Evolutionary conservation across 192 early-diverging fungal genomes (phyloP).

Genomic region (Backusella australiensis): DNA sequence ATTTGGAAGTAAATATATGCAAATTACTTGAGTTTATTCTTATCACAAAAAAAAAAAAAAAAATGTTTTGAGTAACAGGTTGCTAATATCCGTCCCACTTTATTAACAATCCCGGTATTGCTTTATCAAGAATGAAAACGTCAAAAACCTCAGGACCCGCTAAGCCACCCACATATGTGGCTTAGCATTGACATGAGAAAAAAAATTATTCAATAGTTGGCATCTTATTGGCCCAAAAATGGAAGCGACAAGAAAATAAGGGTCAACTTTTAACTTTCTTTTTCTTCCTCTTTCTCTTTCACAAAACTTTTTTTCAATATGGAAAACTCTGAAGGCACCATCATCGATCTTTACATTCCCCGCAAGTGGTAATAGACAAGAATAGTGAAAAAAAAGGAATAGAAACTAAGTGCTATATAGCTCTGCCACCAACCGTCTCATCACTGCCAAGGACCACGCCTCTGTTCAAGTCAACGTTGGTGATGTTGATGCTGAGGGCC

Average conservation of each 20-base stretch:
- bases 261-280: background rate
- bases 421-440: constrained; percentile 97
- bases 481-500: constrained; percentile 85
- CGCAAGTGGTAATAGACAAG: constrained; percentile 73
- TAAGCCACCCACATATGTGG: background rate
- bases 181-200: background rate
- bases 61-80: no score
- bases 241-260: background rate
- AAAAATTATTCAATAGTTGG: background rate
- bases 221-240: background rate
- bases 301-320: constrained; percentile 23
- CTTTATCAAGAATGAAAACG: no score
- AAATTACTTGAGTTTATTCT: no score
- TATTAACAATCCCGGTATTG: no score
- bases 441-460: constrained; percentile 97
- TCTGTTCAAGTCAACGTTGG: constrained; percentile 96
- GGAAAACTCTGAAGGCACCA: constrained; percentile 45
- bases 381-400: background rate
- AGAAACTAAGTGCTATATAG: constrained; percentile 29
- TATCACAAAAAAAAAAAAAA: no score
- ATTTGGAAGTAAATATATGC: no score
- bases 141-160: background rate
- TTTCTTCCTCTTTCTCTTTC: constrained; percentile 28
- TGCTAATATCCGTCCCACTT: no score
- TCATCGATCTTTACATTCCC: constrained; percentile 90